Base-by-base conservation (phyloP, 345 rosid species). In the Litchi chinensis region DNA sequence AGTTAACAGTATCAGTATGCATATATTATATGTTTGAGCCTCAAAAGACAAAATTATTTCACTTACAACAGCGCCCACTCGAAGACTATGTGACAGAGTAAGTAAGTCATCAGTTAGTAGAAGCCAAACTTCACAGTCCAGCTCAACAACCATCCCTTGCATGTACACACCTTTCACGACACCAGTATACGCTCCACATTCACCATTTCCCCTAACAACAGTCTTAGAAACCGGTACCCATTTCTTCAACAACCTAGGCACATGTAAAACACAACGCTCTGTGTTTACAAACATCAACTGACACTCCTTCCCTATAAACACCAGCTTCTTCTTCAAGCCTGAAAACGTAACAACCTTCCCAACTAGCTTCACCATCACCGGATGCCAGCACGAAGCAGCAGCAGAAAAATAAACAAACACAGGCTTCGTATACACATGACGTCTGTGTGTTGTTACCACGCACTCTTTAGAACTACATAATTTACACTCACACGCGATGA, bases 71-170 rank as follows among this genome's bases (percentile, higher is more conserved):
- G 98, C 88, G 8, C 97, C 97, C 71, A 81, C 82, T 71, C 99
- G 87, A 46, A 91, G 81, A 87, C 97, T 81, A 74, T 89, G 99
- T 0, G 97, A 91, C 62, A 81, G 83, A 28, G 57, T 75, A 52
- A 80, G 85, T 52, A 83, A 85, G 77, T 81, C 89, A 85, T 91
- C 95, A 9, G 92, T 90, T 76, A 90, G 84, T 54, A 96, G 74
- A 82, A 96, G 95, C 98, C 95, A 96, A 12, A 91, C 94, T 74
- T 93, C 91, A 50, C 88, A 84, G 68, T 96, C 97, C 84, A 96
- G 81, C 89, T 94, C 97, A 78, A 93, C 86, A 77, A 90, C 89
- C 93, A 85, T 88, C 62, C 97, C 98, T 75, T 88, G 88, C 92
- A 91, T 70, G 81, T 90, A 91, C n/a, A 93, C 48, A 59, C 90